phyloP scores from a whole-genome alignment of 768 basidiomycete species.

The Hygrophoropsis aurantiaca region DNA sequence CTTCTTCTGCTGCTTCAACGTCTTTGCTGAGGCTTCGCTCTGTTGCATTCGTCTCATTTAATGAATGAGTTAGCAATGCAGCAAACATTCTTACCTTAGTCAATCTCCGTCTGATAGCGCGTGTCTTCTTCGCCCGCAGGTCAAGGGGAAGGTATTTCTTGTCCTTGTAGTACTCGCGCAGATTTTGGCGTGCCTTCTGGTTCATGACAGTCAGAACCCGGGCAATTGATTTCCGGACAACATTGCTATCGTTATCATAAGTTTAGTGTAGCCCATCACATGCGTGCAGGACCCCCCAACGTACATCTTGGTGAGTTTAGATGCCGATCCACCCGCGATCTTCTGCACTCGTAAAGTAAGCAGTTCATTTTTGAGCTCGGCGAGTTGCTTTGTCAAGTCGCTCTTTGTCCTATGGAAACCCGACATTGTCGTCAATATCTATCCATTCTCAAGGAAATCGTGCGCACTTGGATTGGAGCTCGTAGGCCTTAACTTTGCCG shows the following conservation, averaged over 20 bases:
- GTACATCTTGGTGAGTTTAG: conserved; percentile 97
- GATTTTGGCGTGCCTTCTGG: conserved; percentile 95
- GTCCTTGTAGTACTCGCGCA: conserved; percentile 96
- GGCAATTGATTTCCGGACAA: conserved; percentile 98
- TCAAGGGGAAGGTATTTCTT: conserved; percentile 98
- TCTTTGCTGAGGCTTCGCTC: conserved; percentile 85
- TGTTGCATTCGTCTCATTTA: conserved; percentile 27
- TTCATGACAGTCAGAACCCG: conserved; percentile 98
- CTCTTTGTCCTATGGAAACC: conserved; percentile 76
- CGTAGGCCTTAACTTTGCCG: conserved; percentile 94
- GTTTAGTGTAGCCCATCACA: not conserved
- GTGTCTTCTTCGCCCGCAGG: conserved; percentile 96
- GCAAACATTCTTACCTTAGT: conserved; percentile 62
- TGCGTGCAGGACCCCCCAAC: conserved; percentile 25
- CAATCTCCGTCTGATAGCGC: conserved; percentile 94
- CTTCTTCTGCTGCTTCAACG: conserved; percentile 93
- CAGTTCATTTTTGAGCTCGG: conserved; percentile 95
- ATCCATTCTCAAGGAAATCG: not conserved
- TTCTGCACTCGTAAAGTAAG: conserved; percentile 94
- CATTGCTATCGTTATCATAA: conserved; percentile 55
- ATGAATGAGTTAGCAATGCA: not conserved
- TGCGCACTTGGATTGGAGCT: conserved; percentile 91
- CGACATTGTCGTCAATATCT: conserved; percentile 8
- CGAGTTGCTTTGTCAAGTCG: conserved; percentile 92
- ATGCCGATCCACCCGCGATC: conserved; percentile 92